Base-by-base conservation (phyloP, 2,329 filamentous ascomycete species). In the Rhynchosporium graminicola region DNA sequence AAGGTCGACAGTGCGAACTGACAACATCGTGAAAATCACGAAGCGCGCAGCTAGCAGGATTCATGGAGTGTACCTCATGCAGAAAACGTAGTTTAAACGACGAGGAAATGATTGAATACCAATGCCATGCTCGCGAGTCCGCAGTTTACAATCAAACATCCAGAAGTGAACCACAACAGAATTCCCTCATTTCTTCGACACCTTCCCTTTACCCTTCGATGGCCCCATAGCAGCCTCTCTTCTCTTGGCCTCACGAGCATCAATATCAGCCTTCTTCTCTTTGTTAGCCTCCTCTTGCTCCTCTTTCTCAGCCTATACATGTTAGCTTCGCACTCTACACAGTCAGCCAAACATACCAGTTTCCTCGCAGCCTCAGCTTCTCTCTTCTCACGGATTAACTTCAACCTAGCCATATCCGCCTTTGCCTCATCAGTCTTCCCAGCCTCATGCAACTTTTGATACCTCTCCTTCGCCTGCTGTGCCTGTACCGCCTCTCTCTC, bases 361-460 rank as follows among this genome's bases (percentile, higher is more conserved):
- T 94, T 93, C 71, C 92, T 82, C 36, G 87, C 90, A 59, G 91
- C 86, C 73, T 96, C 94, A 26, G 88, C 88, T 72, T 91, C 93
- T 67, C 95, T 86, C 79, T 92, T 89, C 82, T 97, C 91, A 54
- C 88, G 86, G 69, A 99, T 92, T 63, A 94, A 75, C 76, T 82
- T 87, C 72, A 99, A 79, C 61, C 95, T 85, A 63, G 92, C 94
- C 69, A 98, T 74, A 77, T 99, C 95, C 4, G 91, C 88, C 75
- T 91, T 89, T 54, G 94, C 93, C 82, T 97, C 91, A 65, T 99
- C 95, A 50, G 95, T 98, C 86, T 98, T 98, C 72, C 94, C 94
- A 74, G 92, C 90, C 62, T 92, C 91, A 73, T 97, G 94, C 71
- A 97, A 77, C 79, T 96, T 96, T 81, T 92, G 85, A 74, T 97